Evolutionary conservation across 1,139 yeast species (phyloP).

Genomic region (Lodderomyces pseudojiufengensis): DNA sequence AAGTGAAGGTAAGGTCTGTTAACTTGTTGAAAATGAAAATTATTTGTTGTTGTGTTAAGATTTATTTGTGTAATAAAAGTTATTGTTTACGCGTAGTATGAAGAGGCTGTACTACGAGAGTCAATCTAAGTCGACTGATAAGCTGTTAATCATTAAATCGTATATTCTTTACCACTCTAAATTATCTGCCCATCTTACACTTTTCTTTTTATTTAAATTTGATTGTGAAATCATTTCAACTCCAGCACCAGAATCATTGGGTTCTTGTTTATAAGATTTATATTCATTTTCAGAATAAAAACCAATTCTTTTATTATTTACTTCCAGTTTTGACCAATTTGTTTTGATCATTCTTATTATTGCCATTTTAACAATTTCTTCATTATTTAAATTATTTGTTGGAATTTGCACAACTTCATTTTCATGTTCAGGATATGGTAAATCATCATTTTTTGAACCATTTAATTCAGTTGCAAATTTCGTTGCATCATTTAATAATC

Average conservation of each 20-base stretch:
- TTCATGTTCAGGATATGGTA: conserved; percentile 57
- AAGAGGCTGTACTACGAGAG: too few relatives aligned
- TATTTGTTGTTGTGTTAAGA: not conserved
- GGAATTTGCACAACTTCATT: conserved; percentile 68
- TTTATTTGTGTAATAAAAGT: too few relatives aligned
- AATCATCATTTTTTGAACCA: conserved; percentile 58
- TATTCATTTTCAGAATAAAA: conserved; percentile 33
- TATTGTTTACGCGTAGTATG: too few relatives aligned
- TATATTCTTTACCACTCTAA: conserved; percentile 54
- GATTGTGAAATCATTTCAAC: conserved; percentile 15
- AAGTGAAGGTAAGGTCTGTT: not conserved
- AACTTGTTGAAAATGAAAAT: not conserved
- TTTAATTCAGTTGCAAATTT: conserved; percentile 73
- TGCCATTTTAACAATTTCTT: conserved; percentile 45
- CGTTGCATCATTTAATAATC: conserved; percentile 65
- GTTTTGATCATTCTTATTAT: conserved; percentile 47
- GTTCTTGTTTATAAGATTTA: conserved; percentile 16
- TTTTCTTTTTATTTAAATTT: conserved; percentile 3
- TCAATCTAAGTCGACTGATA: too few relatives aligned
- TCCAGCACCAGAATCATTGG: conserved; percentile 8
- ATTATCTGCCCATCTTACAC: conserved; percentile 50
- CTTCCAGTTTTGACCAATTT: conserved; percentile 10
- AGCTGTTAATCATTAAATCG: too few relatives aligned
- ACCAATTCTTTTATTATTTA: conserved; percentile 16
- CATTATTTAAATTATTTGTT: conserved; percentile 39